These are phyloP conservation scores for Helenozyma rhizophorensis DNA, from an alignment of 805 yeast species.

Conservation along the genomic window DNA sequence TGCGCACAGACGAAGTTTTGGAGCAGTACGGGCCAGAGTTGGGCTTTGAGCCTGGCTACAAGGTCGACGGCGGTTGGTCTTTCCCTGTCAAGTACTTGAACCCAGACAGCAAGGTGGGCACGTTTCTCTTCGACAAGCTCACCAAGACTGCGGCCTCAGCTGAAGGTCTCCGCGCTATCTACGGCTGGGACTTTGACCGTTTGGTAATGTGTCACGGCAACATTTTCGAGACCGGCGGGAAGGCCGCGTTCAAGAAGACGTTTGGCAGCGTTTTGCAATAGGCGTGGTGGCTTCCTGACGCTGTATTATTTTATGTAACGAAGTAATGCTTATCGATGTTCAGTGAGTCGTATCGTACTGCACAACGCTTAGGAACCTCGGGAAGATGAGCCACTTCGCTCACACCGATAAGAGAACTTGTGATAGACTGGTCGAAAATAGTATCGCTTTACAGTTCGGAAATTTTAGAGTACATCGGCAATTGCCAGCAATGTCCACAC, in stretches of 20 bases:
- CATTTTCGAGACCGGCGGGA: conserved; percentile 11
- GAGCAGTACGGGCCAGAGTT: conserved; percentile 41
- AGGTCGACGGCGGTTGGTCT: conserved; percentile 44
- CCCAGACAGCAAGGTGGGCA: conserved; percentile 37
- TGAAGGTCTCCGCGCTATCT: conserved; percentile 17
- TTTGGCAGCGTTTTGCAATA: conserved; percentile 7
- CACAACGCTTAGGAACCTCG: no score
- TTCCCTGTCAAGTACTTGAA: conserved; percentile 37
- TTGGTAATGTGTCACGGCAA: conserved; percentile 25
- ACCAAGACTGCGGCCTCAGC: conserved; percentile 8
- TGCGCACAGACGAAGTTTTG: conserved; percentile 36
- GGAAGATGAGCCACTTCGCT: no score
- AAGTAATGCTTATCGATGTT: no score
- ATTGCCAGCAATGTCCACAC: no score
- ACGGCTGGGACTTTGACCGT: conserved; percentile 22
- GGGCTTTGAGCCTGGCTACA: conserved; percentile 41
- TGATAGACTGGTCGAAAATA: no score
- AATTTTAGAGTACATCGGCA: no score
- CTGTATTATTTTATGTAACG: no score
- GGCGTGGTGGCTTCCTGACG: no score
- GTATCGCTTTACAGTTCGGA: no score
- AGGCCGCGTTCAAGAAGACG: conserved; percentile 13
- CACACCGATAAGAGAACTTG: no score
- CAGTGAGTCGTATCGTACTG: no score
- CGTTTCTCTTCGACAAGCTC: conserved; percentile 21